Evolutionary conservation across 2,329 filamentous ascomycete genomes (phyloP), one percentile per base, ranked within the genome.

Genomic region (Arthrobotrys musiformis): DNA sequence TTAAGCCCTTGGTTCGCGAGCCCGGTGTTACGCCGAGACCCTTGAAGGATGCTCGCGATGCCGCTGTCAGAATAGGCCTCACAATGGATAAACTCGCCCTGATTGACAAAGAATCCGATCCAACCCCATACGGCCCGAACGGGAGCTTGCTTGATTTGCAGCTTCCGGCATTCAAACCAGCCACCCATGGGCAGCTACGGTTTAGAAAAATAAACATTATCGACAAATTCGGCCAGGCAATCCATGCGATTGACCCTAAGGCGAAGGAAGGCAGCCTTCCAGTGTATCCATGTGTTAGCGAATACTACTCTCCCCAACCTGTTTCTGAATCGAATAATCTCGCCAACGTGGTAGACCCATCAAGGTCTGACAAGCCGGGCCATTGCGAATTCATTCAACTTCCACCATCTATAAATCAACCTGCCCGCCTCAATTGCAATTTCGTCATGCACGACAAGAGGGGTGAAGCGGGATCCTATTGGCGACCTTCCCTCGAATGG

Each of bases 191-290:
- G 0, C 86, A 87, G 78, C 81, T 87, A 22, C 76, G 80, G 8
- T 85, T 86, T 75, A 82, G 82, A 1, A 86, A 86, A 77, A 69
- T 88, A 46, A 86, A 86, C 78, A 82, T 87, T 44, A 81, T 87
- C 33, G 86, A 87, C 80, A 86, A 86, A 78, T 87, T 87, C 52
- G 86, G 86, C 0, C 86, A 86, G 56, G 80, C 81, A 8, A 62
- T 85, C 24, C 50, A 79, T 8, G 81, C 81, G 17, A 82, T 85
- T 15, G 82, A 84, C 46, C 56, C 58, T 4, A 33, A 33, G 26
- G 26, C 24, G 19, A 54, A 17, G 13, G 48, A 80, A 81, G 56
- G 69, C 11, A 8, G 37, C 2, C 8, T 56, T 33, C 78, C 81
- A 1, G 42, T 83, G 1, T 82, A 82, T 26, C 84, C 84, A 1